Evolutionary conservation across 306 rosid genomes (phyloP), one percentile per base, ranked within the genome.

Genomic region (Arachis hypogaea): DNA sequence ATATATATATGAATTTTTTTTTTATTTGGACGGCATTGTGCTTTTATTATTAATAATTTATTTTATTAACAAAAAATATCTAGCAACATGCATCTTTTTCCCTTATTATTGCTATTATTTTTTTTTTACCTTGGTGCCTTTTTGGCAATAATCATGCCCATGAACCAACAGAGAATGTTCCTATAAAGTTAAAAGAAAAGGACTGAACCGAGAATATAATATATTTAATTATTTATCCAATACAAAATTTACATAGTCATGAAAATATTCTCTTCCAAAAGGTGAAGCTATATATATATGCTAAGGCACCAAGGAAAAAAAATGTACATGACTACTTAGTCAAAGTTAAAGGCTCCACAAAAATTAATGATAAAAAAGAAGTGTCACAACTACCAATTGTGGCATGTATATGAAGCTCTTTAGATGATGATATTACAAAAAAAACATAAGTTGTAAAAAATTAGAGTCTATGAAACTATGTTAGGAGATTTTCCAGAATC

Each of bases 401-500:
- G 58, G 40, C 77, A 41, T 11, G 29, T 28, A 59, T 14, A 28
- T 47, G 72, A 62, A 61, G 59, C 63, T 50, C 41, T 73, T 59
- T 46, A 22, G 38, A 33, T 33, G 38, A 33, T 0, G 4, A 33
- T 33, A 33, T 33, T 33, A 33, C 3, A 33, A 33, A 33, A 33
- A 33, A 33, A 22, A 22, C 28, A 22, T 22, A 22, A 22, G 28
- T 33, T 33, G 4, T 33, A 33, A 33, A 33, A 33, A 33, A 33
- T 33, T 46, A 46, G 8, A 7, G 11, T 11, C 67, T 83, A 79
- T 47, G 69, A 46, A 5, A 38, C 4, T 6, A 63, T 14, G 7
- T 59, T 40, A 41, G 76, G 65, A 46, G 66, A 75, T 18, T 83
- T 83, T 63, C 42, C 72, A 7, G 78, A 77, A 73, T 68, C 74